phyloP scores from a whole-genome alignment of 177 flowering plant genomes.

The Vitis hybrid region DNA sequence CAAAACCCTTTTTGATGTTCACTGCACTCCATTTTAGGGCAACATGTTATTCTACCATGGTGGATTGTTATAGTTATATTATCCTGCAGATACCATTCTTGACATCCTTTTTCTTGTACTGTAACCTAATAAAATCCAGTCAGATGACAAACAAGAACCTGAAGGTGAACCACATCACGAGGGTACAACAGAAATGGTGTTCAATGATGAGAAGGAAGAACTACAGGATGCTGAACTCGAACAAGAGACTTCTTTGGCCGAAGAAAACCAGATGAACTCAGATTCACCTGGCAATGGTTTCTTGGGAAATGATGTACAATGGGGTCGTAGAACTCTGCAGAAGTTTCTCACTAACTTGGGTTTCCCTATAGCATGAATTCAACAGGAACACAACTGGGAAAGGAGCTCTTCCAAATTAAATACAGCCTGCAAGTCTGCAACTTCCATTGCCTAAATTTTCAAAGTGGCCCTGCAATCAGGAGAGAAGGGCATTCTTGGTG shows the following conservation, averaged over 20 bases:
- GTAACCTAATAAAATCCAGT: conserved; percentile 21
- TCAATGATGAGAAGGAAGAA: conserved; percentile 14
- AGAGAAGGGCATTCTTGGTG: too few species aligned
- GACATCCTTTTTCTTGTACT: conserved; percentile 11
- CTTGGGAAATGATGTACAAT: conserved; percentile 33
- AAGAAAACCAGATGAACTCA: conserved; percentile 11
- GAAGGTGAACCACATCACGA: conserved; percentile 8
- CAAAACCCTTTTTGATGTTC: too few species aligned
- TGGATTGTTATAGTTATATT: background rate
- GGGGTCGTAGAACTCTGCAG: conserved; percentile 42
- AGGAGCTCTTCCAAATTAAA: background rate
- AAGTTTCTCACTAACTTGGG: conserved; percentile 34
- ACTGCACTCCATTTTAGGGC: background rate
- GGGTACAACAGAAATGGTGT: conserved; percentile 4
- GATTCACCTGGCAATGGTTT: conserved; percentile 9
- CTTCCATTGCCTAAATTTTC: too few species aligned
- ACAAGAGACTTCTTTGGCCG: conserved; percentile 4
- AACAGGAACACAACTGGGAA: background rate
- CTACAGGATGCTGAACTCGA: background rate
- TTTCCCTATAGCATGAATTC: conserved; percentile 14
- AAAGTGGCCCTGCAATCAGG: too few species aligned
- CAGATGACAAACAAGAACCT: conserved; percentile 25
- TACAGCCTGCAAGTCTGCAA: too few species aligned
- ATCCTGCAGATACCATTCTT: conserved; percentile 2
- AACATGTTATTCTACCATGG: background rate